Evolutionary conservation across 768 basidiomycete species (phyloP), one percentile per base, ranked within the genome.

Genomic region (Leccinum broughii): DNA sequence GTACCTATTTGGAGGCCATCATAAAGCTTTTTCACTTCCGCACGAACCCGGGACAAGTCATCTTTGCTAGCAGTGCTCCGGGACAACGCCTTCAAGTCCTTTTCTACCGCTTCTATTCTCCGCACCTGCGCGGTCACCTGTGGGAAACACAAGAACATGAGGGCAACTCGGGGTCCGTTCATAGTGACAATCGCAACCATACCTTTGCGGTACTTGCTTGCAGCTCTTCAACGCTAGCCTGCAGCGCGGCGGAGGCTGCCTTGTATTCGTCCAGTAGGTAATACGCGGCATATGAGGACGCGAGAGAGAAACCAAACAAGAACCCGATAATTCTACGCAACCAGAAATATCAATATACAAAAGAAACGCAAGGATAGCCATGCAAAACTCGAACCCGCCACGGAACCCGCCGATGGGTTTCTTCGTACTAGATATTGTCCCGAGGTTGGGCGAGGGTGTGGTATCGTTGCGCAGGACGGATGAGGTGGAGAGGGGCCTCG

Each of bases 211-310:
- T 95, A 68, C 88, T 93, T 28, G 82, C 76, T 73, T 93, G 89
- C 58, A 97, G 77, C 66, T 95, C 92, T 65, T 92, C 88, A 15
- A 96, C 90, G 70, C 92, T 94, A 22, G 88, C 85, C 74, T 95
- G 90, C 54, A 97, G 76, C 30, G 91, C 84, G n/a, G 89, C 87
- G 4, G 93, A 93, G 32, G 94, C 93, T 48, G 82, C 78, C 74
- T 93, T 92, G 75, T 95, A 94, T 77, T 96, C 95, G 63, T 96
- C 93, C 51, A 95, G 76, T 20, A 97, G 80, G 71, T 92, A 86
- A 72, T 94, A 96, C 28, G 93, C 88, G 46, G 93, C 92, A 66
- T 87, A 84, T 0, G 90, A 88, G 1, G 93, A 92, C 1, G 93
- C 93, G 37, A 95, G 75, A 6, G 94, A 94, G 78, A 96, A 95